Percentiles rank a stretch among this genome's conserved stretches.
Conservation (phyloP, 176 grass and related monocot genomes). For the Eleusine indica region DNA sequence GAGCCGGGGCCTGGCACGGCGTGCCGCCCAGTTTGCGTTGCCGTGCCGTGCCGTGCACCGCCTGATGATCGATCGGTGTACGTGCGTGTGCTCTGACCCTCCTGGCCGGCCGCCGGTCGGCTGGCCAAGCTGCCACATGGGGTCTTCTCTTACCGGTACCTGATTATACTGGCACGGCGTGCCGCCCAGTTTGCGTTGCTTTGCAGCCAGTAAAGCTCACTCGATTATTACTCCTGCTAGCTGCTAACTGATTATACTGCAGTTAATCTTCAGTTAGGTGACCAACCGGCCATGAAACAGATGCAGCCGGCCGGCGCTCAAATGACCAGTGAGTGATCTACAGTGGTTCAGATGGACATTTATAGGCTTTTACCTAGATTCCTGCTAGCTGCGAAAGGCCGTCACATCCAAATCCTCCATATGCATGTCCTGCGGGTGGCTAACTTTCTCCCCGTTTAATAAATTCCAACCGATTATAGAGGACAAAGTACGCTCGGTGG, state of each 20-base stretch:
- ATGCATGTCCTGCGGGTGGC: neutral
- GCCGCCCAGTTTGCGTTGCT: no score
- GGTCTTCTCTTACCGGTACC: no score
- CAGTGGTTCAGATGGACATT: neutral
- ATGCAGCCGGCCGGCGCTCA: neutral
- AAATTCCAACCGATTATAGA: neutral
- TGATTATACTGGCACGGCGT: no score
- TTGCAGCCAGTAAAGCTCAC: no score
- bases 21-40: slow-evolving; percentile 8
- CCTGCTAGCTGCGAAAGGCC: slow-evolving; percentile 17
- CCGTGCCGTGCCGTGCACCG: slow-evolving; percentile 38
- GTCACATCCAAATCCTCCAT: slow-evolving; percentile 13
- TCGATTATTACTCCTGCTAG: no score
- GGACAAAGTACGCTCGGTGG: slow-evolving; percentile 29
- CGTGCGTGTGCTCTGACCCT: neutral
- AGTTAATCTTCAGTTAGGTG: neutral
- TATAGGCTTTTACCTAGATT: slow-evolving; percentile 43
- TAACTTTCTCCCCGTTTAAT: neutral
- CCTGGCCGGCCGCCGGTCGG: neutral
- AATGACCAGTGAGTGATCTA: neutral
- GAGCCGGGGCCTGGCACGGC: neutral
- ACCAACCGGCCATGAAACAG: neutral
- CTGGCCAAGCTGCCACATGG: no score
- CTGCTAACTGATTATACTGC: no score
- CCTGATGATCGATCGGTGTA: neutral